Conservation (phyloP, 2,329 filamentous ascomycete species). For the Penicillium aurantiogriseum region DNA sequence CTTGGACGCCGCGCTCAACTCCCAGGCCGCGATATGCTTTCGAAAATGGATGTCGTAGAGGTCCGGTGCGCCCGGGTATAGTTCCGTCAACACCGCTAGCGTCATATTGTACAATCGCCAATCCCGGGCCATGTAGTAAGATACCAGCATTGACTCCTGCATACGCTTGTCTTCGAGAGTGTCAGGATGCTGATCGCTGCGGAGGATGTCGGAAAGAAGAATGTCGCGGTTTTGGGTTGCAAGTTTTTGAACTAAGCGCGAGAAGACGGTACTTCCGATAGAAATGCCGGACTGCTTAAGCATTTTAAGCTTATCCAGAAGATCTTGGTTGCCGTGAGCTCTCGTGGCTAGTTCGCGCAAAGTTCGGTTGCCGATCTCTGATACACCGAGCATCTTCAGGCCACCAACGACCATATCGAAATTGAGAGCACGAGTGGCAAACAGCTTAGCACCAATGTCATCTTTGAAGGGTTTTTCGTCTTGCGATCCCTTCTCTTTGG, state of each 20-base stretch:
- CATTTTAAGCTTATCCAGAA: conserved; percentile 60
- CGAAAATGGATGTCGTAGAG: conserved; percentile 42
- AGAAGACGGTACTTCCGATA: conserved; percentile 63
- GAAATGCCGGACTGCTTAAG: conserved; percentile 63
- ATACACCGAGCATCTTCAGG: conserved; percentile 68
- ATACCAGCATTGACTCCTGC: conserved; percentile 55
- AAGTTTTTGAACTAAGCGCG: conserved; percentile 63
- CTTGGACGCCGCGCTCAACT: conserved; percentile 31
- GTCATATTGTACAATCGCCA: conserved; percentile 56
- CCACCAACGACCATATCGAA: conserved; percentile 70
- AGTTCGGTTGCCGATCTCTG: conserved; percentile 70
- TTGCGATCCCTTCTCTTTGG: conserved; percentile 7
- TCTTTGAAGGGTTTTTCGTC: conserved; percentile 60
- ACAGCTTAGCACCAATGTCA: conserved; percentile 72
- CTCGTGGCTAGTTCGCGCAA: conserved; percentile 74
- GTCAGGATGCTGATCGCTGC: conserved; percentile 65
- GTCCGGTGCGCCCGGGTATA: conserved; percentile 31
- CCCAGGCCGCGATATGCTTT: conserved; percentile 36
- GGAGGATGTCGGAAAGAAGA: conserved; percentile 52
- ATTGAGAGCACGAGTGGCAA: conserved; percentile 73
- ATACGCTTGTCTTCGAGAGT: conserved; percentile 56
- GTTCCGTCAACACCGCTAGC: conserved; percentile 52
- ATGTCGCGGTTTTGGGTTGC: conserved; percentile 56
- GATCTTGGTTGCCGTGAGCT: conserved; percentile 54
- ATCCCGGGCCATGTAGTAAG: conserved; percentile 53